Base-by-base conservation (phyloP, 148 eudicot genomes). In the Rhododendron griersonianum region DNA sequence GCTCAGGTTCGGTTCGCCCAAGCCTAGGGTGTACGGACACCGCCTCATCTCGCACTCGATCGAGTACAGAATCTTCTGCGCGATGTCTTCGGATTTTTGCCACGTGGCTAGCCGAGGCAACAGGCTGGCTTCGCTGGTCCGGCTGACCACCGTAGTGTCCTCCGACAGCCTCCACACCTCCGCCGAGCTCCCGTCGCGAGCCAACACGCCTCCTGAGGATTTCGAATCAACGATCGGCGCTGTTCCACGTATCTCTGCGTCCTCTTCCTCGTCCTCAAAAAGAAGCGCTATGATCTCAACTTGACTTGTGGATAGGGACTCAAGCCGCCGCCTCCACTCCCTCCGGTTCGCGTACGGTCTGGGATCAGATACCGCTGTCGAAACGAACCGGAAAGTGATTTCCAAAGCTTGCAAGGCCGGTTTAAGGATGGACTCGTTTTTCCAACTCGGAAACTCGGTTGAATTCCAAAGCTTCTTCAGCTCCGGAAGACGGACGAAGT, bases 321-420 rank as follows among this genome's bases (percentile, higher is more conserved):
- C 97, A 25, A 95, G 80, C 83, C 94, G 86, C 50, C 94, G 91
- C 65, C 59, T 85, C 96, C 98, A 94, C 78, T 93, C 94, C 0
- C 90, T 75, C 23, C 81, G 87, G 88, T 94, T 95, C 8, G 86
- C 21, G 63, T 95, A 95, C 84, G 91, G 95, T 55, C 97, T 87
- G 2, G 91, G 86, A 61, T 94, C 98, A 18, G 92, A 88, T 8
- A 95, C 35, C 16, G 89, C 87, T 63, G 90, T 85, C 1, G 98
- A 93, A 7, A 95, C 67, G 13, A 95, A 89, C 87, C 97, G 95
- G 87, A 95, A 93, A 0, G 98, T 92, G 77, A 94, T 89, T 80
- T 95, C 98, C 30, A 95, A 71, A 1, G 86, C 97, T 81, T 90
- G 92, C 48, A 95, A 82, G 37, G 92, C 96, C 79, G 98, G 98